Evolutionary conservation across 1,284 basidiomycete genomes (phyloP).

Genomic region (Boletellus deceptivus): DNA sequence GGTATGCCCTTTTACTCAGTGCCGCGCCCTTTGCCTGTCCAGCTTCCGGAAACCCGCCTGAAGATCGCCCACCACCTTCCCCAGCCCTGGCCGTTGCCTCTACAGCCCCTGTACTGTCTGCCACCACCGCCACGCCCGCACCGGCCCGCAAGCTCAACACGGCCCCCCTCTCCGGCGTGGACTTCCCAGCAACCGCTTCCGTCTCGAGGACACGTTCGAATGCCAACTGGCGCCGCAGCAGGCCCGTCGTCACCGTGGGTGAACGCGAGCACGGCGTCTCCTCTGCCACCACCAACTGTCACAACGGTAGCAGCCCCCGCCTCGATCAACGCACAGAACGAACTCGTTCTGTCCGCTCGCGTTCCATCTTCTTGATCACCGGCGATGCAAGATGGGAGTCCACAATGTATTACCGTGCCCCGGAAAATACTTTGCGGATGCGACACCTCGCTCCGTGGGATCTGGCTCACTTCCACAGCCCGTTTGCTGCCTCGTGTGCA

Average conservation of each 20-base stretch:
- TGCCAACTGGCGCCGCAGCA: constrained; percentile 48
- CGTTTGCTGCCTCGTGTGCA: constrained; percentile 49
- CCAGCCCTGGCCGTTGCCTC: constrained; percentile 48
- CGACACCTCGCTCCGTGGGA: constrained; percentile 47
- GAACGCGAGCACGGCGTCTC: constrained; percentile 60
- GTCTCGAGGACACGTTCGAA: constrained; percentile 64
- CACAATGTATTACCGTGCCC: constrained; percentile 71
- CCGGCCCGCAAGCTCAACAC: constrained; percentile 57
- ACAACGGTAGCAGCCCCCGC: constrained; percentile 54
- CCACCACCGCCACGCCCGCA: constrained; percentile 69
- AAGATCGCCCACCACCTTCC: too few species aligned
- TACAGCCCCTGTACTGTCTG: constrained; percentile 56
- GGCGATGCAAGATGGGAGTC: constrained; percentile 71
- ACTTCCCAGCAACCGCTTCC: constrained; percentile 59
- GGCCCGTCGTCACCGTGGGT: constrained; percentile 45
- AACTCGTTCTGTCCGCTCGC: constrained; percentile 53
- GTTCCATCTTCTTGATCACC: constrained; percentile 48
- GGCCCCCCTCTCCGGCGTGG: constrained; percentile 53
- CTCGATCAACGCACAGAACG: constrained; percentile 49
- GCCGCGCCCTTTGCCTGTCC: constrained; percentile 39
- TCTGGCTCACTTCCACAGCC: constrained; percentile 48
- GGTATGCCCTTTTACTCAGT: constrained; percentile 25
- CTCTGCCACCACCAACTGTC: constrained; percentile 46
- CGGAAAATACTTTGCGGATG: constrained; percentile 69
- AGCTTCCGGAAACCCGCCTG: too few species aligned